Base-by-base conservation (phyloP, 257 asterid species). In the Solanum clarkiae region DNA sequence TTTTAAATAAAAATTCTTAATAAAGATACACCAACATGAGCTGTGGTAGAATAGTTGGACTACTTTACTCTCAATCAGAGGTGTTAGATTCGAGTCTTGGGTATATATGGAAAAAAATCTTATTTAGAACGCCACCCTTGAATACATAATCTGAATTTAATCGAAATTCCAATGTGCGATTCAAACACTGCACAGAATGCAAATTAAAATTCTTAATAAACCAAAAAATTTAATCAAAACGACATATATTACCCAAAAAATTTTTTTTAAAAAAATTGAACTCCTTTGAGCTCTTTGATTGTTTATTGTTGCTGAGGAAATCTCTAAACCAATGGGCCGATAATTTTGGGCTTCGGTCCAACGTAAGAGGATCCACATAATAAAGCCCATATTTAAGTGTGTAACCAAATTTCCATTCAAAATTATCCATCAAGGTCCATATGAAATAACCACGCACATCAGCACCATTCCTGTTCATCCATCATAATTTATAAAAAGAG, bases 391-490 rank as follows among this genome's bases (percentile, higher is more conserved):
- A 94, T 85, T 87, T 92, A 0, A 71, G 10, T 1, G 12, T 77
- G 62, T 90, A 95, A 82, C 98, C 96, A 36, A 55, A 57, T 1
- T 65, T 10, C 97, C 98, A 94, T 54, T 94, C 98, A 7, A 93
- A 93, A 80, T 90, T 86, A 75, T 95, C 97, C 93, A 92, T 86
- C 90, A 92, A 92, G 32, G 92, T 90, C 98, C 98, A 94, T 79
- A 92, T 83, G 71, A 94, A 89, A 84, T 93, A 94, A 54, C 97
- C 97, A 2, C 96, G 90, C 44, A 94, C 95, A 59, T 95, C 92
- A 2, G 93, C 95, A 14, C 95, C 97, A 0, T 91, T 85, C 84
- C 94, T 92, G 86, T 70, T 59, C 42, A 36, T 0, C 85, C 74
- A 80, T 16, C 49, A 79, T 2, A 17, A 70, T 18, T 7, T 32